Percentiles rank a stretch among this genome's conserved stretches.
phyloP scores from a whole-genome alignment of 108 stramenopile species.

The Conticribra guillardii region DNA sequence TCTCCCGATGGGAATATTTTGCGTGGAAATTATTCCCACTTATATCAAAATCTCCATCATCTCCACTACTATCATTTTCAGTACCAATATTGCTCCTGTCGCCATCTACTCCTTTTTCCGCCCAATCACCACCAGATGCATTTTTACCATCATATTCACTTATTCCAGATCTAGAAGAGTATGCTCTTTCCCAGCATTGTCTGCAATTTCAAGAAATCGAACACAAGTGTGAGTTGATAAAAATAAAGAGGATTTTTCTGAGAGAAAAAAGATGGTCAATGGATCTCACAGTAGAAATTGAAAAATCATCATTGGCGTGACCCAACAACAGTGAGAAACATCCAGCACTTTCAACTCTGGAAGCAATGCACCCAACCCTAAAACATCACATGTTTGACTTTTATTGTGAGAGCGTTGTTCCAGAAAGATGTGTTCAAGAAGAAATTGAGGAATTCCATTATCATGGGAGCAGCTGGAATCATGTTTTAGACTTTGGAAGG shows the following conservation, averaged over 20 bases:
- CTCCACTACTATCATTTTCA: too few relatives aligned
- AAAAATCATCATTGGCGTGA: conserved; percentile 32
- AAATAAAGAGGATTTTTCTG: neutral
- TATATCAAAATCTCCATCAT: too few relatives aligned
- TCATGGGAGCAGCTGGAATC: neutral
- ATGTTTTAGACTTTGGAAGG: neutral
- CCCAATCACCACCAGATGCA: neutral
- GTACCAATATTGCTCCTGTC: neutral
- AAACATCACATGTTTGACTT: neutral
- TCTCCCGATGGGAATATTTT: neutral
- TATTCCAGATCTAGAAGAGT: neutral
- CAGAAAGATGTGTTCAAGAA: neutral
- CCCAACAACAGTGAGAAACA: conserved; percentile 35
- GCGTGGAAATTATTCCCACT: too few relatives aligned
- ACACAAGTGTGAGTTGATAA: neutral
- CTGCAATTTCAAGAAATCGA: too few relatives aligned
- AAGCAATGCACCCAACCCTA: conserved; percentile 20
- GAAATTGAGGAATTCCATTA: neutral
- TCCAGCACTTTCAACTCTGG: conserved; percentile 42
- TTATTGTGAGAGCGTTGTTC: neutral
- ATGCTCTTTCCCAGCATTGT: neutral
- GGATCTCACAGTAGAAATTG: conserved; percentile 17
- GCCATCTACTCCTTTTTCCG: neutral
- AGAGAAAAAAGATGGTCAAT: neutral
- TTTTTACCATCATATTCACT: neutral